Percentiles rank a stretch among this genome's conserved stretches.
Evolutionary conservation across 2,329 filamentous ascomycete species (phyloP).

Genomic region (Thelonectria blattea): DNA sequence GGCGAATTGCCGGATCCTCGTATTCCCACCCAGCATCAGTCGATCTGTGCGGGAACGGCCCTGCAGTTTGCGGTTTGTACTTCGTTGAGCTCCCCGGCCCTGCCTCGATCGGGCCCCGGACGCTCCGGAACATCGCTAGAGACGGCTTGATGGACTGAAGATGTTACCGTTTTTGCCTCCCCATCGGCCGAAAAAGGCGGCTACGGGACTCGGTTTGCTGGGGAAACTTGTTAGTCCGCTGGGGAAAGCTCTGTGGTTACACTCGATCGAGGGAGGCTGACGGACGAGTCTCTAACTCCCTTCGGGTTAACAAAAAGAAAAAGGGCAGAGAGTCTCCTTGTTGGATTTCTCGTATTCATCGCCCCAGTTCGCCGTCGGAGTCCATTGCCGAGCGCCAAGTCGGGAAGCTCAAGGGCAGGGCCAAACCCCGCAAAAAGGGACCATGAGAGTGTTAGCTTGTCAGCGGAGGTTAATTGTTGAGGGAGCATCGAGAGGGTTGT

Average conservation of each 20-base stretch:
- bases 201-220: neutral
- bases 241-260: neutral
- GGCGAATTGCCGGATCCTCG: conserved; percentile 32
- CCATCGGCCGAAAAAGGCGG: neutral
- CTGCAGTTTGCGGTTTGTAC: neutral
- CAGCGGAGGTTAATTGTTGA: neutral
- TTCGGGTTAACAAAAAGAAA: neutral
- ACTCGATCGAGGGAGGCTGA: neutral
- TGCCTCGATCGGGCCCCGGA: neutral
- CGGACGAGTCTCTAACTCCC: neutral
- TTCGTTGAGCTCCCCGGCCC: neutral
- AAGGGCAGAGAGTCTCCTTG: neutral
- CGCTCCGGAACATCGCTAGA: neutral
- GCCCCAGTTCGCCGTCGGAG: neutral
- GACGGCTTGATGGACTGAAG: neutral
- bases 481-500: neutral
- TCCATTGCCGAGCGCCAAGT: conserved; percentile 4
- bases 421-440: conserved; percentile 1
- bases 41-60: conserved; percentile 16
- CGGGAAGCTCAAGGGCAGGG: conserved; percentile 2
- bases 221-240: neutral
- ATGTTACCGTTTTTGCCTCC: too few relatives aligned
- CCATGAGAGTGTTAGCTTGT: neutral
- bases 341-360: conserved; percentile 2
- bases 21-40: conserved; percentile 33